Conservation (phyloP, 2,329 filamentous ascomycete species). For the Emergomyces africanus region DNA sequence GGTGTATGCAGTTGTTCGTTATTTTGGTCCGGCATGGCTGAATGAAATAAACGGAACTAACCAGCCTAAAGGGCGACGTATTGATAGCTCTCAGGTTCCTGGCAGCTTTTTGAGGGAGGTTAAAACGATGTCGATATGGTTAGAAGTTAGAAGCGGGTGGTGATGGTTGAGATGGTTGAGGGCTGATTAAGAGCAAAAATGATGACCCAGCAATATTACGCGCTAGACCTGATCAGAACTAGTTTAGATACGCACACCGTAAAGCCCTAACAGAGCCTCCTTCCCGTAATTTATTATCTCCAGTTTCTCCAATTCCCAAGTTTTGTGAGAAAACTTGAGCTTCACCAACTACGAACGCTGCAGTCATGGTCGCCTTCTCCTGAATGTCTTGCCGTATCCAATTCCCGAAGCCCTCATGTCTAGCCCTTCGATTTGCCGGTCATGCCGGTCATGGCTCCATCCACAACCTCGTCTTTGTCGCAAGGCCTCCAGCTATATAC, state of each 20-base stretch:
- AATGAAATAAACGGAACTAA: background rate
- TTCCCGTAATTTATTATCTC: background rate
- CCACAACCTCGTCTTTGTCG: background rate
- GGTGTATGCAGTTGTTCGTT: background rate
- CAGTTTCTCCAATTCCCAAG: background rate
- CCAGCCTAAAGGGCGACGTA: no score
- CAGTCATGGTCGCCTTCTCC: background rate
- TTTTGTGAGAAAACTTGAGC: background rate
- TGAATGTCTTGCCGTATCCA: background rate
- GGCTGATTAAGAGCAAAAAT: background rate
- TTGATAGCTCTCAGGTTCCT: background rate
- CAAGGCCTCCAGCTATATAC: background rate
- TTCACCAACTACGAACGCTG: background rate
- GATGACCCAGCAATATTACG: background rate
- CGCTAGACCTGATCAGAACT: background rate
- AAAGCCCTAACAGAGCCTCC: background rate
- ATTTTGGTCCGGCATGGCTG: background rate
- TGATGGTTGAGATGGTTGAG: no score
- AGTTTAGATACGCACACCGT: background rate
- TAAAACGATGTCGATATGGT: background rate
- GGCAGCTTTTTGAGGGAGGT: background rate
- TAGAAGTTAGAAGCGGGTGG: background rate
- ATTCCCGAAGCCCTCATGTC: background rate
- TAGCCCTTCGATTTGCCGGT: background rate
- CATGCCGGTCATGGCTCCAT: conserved; percentile 1